A percentile compares a stretch with the other conserved stretches of the same genome.
Evolutionary conservation across 768 basidiomycete species (phyloP).

Genomic region (Tephrocybe sp.): DNA sequence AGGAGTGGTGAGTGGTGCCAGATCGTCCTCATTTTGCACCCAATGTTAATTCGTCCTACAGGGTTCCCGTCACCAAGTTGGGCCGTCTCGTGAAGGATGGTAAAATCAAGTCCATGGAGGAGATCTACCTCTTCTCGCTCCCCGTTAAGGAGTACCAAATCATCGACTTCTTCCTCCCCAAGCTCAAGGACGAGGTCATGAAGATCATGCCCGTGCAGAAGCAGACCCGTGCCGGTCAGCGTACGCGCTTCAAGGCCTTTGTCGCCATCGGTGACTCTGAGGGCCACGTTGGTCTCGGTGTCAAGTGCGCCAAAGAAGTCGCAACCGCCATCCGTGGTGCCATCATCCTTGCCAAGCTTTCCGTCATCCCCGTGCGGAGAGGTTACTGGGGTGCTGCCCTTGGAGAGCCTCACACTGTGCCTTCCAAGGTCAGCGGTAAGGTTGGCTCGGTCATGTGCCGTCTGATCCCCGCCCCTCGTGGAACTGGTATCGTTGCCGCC

Average conservation of each 20-base stretch:
- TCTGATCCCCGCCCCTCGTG: constrained; percentile 96
- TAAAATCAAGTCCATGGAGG: constrained; percentile 99
- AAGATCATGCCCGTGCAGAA: constrained; percentile 99
- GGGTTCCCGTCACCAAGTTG: constrained; percentile 98
- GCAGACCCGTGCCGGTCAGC: constrained; percentile 99
- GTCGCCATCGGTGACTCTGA: constrained; percentile 99
- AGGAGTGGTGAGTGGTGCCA: constrained; percentile 82
- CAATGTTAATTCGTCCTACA: constrained; percentile 29
- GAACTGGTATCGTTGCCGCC: constrained; percentile 99
- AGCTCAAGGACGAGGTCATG: constrained; percentile 99
- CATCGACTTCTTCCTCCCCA: constrained; percentile 98
- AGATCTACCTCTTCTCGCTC: constrained; percentile 99
- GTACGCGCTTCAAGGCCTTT: constrained; percentile 99
- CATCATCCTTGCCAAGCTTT: constrained; percentile 98
- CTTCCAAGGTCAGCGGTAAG: constrained; percentile 98
- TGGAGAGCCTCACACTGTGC: constrained; percentile 98
- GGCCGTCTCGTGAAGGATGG: constrained; percentile 99
- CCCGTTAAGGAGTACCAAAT: constrained; percentile 99
- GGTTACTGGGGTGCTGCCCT: constrained; percentile 99
- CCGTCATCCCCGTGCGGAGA: constrained; percentile 95
- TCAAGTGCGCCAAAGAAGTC: constrained; percentile 99
- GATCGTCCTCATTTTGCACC: neutral
- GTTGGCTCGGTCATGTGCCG: constrained; percentile 99
- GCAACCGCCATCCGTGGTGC: constrained; percentile 99
- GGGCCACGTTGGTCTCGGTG: constrained; percentile 98